Conservation (phyloP, 139 green algal species). For the Deuterostichococcus epilithicus region DNA sequence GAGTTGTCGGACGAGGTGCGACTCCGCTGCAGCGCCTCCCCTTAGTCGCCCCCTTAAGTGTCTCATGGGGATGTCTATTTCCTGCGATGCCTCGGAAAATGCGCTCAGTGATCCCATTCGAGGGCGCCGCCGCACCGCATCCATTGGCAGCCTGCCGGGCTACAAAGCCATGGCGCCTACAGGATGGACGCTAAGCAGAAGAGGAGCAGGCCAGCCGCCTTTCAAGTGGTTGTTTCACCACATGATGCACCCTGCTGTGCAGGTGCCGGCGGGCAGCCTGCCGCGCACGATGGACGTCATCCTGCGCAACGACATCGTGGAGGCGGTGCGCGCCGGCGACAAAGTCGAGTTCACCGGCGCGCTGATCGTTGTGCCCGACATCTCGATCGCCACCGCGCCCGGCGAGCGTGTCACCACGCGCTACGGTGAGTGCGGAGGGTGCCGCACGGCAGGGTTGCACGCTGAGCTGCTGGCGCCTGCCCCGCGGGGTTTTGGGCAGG, state of each 20-base stretch:
- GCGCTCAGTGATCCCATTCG: too few species aligned
- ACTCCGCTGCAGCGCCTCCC: neutral
- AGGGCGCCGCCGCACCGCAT: too few species aligned
- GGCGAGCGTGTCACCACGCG: conserved; percentile 40
- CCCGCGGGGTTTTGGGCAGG: too few species aligned
- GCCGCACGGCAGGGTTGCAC: too few species aligned
- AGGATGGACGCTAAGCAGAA: too few species aligned
- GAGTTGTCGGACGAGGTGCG: conserved; percentile 88
- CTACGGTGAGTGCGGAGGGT: neutral
- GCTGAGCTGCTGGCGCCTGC: too few species aligned
- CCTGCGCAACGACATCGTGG: conserved; percentile 86
- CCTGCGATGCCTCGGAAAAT: too few species aligned
- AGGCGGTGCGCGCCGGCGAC: conserved; percentile 93
- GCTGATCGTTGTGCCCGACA: conserved; percentile 95
- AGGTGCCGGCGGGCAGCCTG: conserved; percentile 90
- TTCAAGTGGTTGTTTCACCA: too few species aligned
- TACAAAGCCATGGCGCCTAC: too few species aligned
- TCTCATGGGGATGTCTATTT: too few species aligned
- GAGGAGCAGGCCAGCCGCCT: too few species aligned
- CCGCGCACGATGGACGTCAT: conserved; percentile 96
- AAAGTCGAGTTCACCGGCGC: conserved; percentile 86
- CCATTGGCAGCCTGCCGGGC: too few species aligned
- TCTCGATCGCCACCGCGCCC: conserved; percentile 62
- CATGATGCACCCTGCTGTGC: neutral
- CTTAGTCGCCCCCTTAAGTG: neutral